Conservation (phyloP, 1,284 basidiomycete species). For the Leccinum variabile region DNA sequence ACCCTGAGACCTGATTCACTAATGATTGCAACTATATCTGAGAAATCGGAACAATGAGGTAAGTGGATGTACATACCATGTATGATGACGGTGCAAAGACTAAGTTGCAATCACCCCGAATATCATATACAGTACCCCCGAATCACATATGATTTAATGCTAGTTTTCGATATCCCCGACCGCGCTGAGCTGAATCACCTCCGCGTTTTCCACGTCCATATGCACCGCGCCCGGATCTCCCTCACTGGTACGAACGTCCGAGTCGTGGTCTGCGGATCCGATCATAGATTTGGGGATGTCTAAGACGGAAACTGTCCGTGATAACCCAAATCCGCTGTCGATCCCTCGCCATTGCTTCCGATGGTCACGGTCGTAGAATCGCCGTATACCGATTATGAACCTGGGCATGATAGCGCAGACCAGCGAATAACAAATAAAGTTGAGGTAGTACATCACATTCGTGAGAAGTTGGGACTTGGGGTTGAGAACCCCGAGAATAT, state of each 20-base stretch:
- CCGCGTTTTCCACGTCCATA: not conserved
- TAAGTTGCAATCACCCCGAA: not conserved
- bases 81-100: not conserved
- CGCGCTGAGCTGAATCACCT: not conserved
- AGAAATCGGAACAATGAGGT: no score
- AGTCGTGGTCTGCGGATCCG: not conserved
- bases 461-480: not conserved
- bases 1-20: no score
- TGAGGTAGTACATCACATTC: not conserved
- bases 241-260: not conserved
- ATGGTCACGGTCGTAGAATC: not conserved
- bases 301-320: not conserved
- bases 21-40: no score
- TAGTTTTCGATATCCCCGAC: not conserved
- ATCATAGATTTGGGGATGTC: not conserved
- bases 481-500: not conserved
- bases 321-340: not conserved
- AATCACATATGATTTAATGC: not conserved
- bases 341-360: not conserved
- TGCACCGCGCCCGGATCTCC: not conserved
- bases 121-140: not conserved
- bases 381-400: not conserved
- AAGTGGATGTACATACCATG: not conserved
- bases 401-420: not conserved
- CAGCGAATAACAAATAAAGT: not conserved